phyloP scores from a whole-genome alignment of 2,329 filamentous ascomycete genomes.

The Ascochyta viciae-villosae region DNA sequence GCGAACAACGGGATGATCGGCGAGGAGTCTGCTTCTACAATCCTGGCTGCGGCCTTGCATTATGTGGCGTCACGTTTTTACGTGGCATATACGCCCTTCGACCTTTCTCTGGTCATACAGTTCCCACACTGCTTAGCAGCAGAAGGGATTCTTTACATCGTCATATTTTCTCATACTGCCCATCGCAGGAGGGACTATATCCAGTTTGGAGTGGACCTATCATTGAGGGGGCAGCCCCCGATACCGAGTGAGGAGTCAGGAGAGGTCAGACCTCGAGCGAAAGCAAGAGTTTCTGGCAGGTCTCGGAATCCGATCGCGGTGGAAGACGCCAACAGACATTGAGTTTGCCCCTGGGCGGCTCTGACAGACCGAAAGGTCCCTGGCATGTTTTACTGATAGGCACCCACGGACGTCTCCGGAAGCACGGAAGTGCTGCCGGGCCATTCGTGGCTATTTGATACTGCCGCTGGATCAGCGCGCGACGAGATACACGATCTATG shows the following conservation, averaged over 20 bases:
- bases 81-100: conserved; percentile 9
- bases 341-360: conserved; percentile 23
- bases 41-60: conserved; percentile 8
- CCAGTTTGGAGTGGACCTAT: conserved; percentile 25
- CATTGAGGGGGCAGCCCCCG: conserved; percentile 40
- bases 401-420: conserved; percentile 21
- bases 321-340: conserved; percentile 47
- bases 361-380: conserved; percentile 41
- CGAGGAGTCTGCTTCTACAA: conserved; percentile 22
- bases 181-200: not conserved
- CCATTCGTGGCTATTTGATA: conserved; percentile 7
- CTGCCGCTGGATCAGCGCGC: conserved; percentile 2
- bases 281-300: conserved; percentile 28
- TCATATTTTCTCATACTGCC: not conserved
- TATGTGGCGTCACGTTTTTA: conserved; percentile 8
- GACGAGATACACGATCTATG: conserved; percentile 2
- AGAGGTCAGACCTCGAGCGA: conserved; percentile 34
- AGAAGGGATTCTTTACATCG: not conserved
- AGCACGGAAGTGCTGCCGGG: no score
- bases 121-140: not conserved
- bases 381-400: conserved; percentile 42
- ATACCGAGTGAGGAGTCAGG: conserved; percentile 25
- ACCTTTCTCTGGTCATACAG: conserved; percentile 20
- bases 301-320: conserved; percentile 29
- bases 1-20: conserved; percentile 3